phyloP scores from a whole-genome alignment of 306 rosid genomes.

The Glycyrrhiza uralensis region DNA sequence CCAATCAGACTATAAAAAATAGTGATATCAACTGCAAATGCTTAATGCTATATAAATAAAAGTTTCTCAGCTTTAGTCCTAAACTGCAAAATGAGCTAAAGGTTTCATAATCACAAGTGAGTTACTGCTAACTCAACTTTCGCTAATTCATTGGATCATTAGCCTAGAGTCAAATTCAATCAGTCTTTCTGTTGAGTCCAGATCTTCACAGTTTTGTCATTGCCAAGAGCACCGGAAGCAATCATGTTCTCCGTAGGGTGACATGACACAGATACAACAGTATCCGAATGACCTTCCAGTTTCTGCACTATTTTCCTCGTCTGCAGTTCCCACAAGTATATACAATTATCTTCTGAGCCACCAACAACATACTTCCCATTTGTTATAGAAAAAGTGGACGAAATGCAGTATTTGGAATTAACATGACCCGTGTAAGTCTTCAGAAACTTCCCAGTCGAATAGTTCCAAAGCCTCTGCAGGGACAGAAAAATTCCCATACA shows the following conservation, averaged over 20 bases:
- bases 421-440: conserved; percentile 82
- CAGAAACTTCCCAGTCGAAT: conserved; percentile 82
- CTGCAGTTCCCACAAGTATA: conserved; percentile 90
- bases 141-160: neutral
- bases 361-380: conserved; percentile 87
- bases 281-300: conserved; percentile 90
- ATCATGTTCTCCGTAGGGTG: conserved; percentile 89
- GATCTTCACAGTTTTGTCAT: conserved; percentile 84
- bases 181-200: conserved; percentile 75
- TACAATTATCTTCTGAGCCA: conserved; percentile 84
- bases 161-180: conserved; percentile 14
- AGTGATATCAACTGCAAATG: conserved; percentile 7
- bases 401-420: conserved; percentile 81
- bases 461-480: conserved; percentile 94
- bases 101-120: neutral
- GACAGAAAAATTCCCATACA: conserved; percentile 2
- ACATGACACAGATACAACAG: conserved; percentile 84
- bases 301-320: conserved; percentile 74
- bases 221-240: conserved; percentile 94
- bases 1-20: neutral
- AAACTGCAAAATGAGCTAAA: conserved; percentile 17
- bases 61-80: conserved; percentile 14
- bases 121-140: neutral
- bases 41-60: no score
- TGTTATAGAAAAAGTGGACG: conserved; percentile 77